Conservation (phyloP, 2,329 filamentous ascomycete species). For the Sporothrix dimorphospora region DNA sequence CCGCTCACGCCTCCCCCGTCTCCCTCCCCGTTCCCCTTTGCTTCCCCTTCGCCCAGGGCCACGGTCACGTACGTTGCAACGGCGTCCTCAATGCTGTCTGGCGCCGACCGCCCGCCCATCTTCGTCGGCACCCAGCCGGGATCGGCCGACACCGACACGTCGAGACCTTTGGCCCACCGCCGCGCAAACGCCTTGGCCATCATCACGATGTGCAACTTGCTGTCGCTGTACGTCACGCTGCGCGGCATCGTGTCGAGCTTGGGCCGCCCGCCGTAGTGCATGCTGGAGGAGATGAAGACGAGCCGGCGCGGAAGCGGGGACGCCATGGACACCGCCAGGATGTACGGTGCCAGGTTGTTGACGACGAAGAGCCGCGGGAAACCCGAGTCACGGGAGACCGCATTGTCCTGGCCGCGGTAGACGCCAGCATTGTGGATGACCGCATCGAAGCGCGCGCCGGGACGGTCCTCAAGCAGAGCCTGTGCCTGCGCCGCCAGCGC, state of each 20-base stretch:
- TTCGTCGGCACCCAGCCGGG: conserved; percentile 60
- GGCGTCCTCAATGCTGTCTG: conserved; percentile 51
- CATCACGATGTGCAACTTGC: conserved; percentile 60
- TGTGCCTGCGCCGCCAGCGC: conserved; percentile 53
- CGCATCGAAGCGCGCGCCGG: conserved; percentile 51
- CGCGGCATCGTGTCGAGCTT: conserved; percentile 44
- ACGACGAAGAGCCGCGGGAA: conserved; percentile 56
- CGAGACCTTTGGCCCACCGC: conserved; percentile 39
- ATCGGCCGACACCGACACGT: conserved; percentile 46
- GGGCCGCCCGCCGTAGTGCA: conserved; percentile 55
- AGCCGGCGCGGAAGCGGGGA: conserved; percentile 49
- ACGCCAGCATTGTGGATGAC: conserved; percentile 63
- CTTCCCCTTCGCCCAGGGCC: conserved; percentile 46
- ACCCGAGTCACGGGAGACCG: conserved; percentile 40
- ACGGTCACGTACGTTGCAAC: conserved; percentile 53
- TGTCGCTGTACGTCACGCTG: conserved; percentile 50
- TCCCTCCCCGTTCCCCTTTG: conserved; percentile 17
- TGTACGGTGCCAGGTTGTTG: conserved; percentile 61
- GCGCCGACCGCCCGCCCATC: conserved; percentile 54
- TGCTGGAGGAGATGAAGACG: conserved; percentile 55
- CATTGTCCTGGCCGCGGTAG: conserved; percentile 43
- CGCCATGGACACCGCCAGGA: conserved; percentile 55
- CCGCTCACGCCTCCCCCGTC: conserved; percentile 39
- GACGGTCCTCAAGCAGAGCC: conserved; percentile 37
- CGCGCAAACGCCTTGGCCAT: conserved; percentile 58